Evolutionary conservation across 1,284 basidiomycete genomes (phyloP).

Genomic region (Ceratobasidium theobromae): DNA sequence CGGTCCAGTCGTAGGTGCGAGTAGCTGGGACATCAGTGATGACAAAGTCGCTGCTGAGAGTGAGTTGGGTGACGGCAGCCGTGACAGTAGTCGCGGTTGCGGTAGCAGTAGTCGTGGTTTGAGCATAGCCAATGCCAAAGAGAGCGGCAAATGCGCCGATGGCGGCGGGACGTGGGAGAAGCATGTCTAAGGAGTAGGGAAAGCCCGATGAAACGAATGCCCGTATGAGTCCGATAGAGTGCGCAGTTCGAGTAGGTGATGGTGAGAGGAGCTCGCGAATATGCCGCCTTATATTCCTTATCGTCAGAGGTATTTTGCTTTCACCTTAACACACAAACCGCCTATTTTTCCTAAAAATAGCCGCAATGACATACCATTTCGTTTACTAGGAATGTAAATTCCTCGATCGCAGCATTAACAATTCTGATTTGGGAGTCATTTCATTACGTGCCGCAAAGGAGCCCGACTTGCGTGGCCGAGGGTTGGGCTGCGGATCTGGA

Average conservation of each 20-base stretch:
- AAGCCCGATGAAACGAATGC: neutral
- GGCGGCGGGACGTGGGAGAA: conserved; percentile 1
- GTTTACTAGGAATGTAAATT: no score
- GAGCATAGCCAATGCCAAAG: neutral
- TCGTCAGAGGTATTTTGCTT: no score
- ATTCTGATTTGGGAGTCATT: neutral
- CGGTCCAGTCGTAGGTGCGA: conserved; percentile 14
- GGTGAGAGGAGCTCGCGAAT: no score
- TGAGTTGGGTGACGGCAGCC: neutral
- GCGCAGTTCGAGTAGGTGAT: neutral
- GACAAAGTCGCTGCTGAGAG: conserved; percentile 4
- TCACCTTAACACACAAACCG: no score
- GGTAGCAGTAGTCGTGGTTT: conserved; percentile 7
- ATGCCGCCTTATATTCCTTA: no score
- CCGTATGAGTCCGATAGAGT: neutral
- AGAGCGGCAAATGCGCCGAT: neutral
- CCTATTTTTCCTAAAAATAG: no score
- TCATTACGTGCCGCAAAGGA: neutral
- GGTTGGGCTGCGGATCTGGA: neutral
- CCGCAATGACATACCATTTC: no score
- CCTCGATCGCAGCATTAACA: neutral
- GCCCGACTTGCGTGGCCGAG: neutral
- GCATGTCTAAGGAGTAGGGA: neutral
- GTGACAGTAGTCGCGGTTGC: neutral
- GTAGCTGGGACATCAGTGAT: conserved; percentile 15